Base-by-base conservation (phyloP, 148 eudicot species). In the Cornus suecica region DNA sequence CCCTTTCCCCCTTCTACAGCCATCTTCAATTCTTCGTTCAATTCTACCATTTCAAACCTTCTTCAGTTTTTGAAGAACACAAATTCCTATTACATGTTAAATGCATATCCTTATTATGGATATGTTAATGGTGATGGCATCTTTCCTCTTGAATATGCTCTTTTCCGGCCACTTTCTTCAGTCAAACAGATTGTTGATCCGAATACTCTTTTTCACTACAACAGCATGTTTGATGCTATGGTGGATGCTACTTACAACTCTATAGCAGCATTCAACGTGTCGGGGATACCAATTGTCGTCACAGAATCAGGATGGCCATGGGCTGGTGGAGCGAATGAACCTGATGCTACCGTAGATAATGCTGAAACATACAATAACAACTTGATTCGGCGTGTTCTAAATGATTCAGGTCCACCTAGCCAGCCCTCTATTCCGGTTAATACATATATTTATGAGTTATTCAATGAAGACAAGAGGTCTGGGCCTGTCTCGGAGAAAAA, bases 271-370 rank as follows among this genome's bases (percentile, higher is more conserved):
- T 79, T 79, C 54, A 92, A 89, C 72, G 82, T 89, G 66, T 91
- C 97, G 8, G 84, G 73, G 48, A 88, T 94, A 69, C 92, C 94
- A 45, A 83, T 92, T 14, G 91, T 94, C 28, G 99, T 94, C 63
- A 92, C 97, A 0, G 97, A 94, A 85, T 87, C 97, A 28, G 99
- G 99, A 20, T 94, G 99, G 99, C 97, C 99, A 9, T 92, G 84
- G 84, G 76, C 78, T 10, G 97, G 97, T 41, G 97, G 97, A 56
- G 75, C 85, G 70, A 86, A 81, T 18, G 97, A 94, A 76, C 89
- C 89, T 56, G 91, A 88, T 79, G 97, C 99, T 22, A 89, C 94
- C 5, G 75, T 79, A 31, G 83, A 85, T 74, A 90, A 94, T 73
- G 97, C 99, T 16, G 86, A 92, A 75, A 82, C 87, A 14, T 94